Conservation (phyloP, 768 basidiomycete species). For the Neoboletus magnificus region DNA sequence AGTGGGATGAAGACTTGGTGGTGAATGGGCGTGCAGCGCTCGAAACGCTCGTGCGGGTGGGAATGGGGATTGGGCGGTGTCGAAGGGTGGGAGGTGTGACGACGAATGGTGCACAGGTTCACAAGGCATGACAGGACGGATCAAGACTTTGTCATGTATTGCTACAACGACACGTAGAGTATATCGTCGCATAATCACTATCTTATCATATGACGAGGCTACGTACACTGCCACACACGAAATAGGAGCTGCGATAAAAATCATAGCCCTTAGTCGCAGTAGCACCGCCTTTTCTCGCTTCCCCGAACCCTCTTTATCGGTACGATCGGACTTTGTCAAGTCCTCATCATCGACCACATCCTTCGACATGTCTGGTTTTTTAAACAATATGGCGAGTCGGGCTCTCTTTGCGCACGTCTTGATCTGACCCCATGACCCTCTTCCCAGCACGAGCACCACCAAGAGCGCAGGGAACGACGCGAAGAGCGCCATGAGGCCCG, state of each 20-base stretch:
- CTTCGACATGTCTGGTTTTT: slow-evolving; percentile 15
- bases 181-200: not conserved
- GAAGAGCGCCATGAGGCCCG: slow-evolving; percentile 10
- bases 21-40: slow-evolving; percentile 83
- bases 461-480: slow-evolving; percentile 10
- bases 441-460: not conserved
- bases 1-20: slow-evolving; percentile 91
- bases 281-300: not conserved
- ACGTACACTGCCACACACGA: not conserved
- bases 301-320: not conserved
- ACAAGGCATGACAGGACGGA: not conserved
- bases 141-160: not conserved
- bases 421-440: not conserved
- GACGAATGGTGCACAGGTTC: slow-evolving; percentile 7
- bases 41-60: slow-evolving; percentile 85
- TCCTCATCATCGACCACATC: not conserved
- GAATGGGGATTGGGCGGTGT: slow-evolving; percentile 73
- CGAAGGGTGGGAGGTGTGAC: not conserved
- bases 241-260: not conserved
- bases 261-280: too few species aligned
- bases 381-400: not conserved
- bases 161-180: not conserved
- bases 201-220: not conserved
- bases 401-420: not conserved
- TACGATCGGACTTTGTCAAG: not conserved